Evolutionary conservation across 805 yeast genomes (phyloP).

Genomic region (Lachancea quebecensis): DNA sequence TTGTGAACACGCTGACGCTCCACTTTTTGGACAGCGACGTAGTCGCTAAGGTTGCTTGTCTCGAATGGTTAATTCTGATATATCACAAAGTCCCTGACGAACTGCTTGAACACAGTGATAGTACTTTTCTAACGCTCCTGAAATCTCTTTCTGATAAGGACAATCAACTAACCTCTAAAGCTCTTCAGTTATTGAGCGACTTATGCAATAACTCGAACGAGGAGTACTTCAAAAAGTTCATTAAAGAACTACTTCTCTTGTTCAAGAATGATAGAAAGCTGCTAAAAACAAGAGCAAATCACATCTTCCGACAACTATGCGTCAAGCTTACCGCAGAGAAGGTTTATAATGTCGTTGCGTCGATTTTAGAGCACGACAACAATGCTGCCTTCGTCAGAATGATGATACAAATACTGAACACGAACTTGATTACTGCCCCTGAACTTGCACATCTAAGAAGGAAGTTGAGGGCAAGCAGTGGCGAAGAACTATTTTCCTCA

Average conservation of each 20-base stretch:
- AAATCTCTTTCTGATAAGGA: constrained; percentile 59
- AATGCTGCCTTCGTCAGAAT: constrained; percentile 67
- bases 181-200: constrained; percentile 24
- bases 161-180: constrained; percentile 24
- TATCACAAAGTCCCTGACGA: constrained; percentile 62
- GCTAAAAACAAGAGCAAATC: constrained; percentile 68
- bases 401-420: constrained; percentile 81
- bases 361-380: constrained; percentile 53
- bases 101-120: constrained; percentile 48
- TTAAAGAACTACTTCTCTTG: constrained; percentile 59
- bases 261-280: constrained; percentile 65
- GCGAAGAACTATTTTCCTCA: constrained; percentile 62
- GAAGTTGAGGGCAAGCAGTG: constrained; percentile 61
- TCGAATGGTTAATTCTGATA: constrained; percentile 85
- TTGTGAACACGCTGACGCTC: constrained; percentile 62
- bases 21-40: constrained; percentile 74
- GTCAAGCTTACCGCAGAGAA: constrained; percentile 74
- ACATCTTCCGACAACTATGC: constrained; percentile 78
- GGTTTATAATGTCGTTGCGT: constrained; percentile 73
- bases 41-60: constrained; percentile 70
- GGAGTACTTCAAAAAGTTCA: constrained; percentile 66
- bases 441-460: constrained; percentile 68
- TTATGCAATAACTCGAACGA: constrained; percentile 44
- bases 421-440: constrained; percentile 77
- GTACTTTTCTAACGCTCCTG: constrained; percentile 68